These are phyloP conservation scores for Linaria vulgaris DNA, from an alignment of 257 asterid genomes.

Conservation along the genomic window DNA sequence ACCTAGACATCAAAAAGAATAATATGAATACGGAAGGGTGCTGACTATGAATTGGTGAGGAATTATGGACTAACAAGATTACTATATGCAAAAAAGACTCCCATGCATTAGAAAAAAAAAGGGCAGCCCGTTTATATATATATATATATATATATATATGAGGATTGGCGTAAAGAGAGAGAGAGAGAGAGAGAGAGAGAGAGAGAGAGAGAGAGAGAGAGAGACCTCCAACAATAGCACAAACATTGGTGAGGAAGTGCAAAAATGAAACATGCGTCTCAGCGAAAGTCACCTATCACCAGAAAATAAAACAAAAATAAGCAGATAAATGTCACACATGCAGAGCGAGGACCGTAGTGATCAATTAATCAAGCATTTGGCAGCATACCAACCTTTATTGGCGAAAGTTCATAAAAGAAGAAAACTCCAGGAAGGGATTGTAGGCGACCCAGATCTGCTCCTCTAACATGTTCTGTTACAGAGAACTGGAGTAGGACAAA, in stretches of 20 bases:
- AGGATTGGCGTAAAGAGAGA: neutral
- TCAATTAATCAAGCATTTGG: neutral
- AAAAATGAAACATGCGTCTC: constrained; percentile 79
- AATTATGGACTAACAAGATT: constrained; percentile 2
- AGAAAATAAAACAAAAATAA: constrained; percentile 15
- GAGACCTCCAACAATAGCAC: constrained; percentile 94
- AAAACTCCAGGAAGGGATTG: constrained; percentile 89
- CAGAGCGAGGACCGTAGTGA: constrained; percentile 2
- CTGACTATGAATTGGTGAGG: neutral
- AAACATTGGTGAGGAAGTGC: constrained; percentile 89
- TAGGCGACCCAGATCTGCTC: constrained; percentile 63
- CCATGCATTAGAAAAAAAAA: no score
- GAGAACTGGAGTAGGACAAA: constrained; percentile 71
- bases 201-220: constrained; percentile 29
- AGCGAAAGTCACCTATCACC: constrained; percentile 72
- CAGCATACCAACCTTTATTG: constrained; percentile 68
- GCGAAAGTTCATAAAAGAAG: constrained; percentile 92
- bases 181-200: constrained; percentile 3
- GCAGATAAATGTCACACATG: neutral
- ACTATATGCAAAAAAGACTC: neutral
- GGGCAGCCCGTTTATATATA: no score
- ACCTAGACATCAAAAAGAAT: constrained; percentile 51
- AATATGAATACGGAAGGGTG: neutral
- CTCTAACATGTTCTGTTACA: constrained; percentile 87
- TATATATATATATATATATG: neutral